Base-by-base conservation (phyloP, 2,329 filamentous ascomycete species). In the Pseudocercospora eumusae region DNA sequence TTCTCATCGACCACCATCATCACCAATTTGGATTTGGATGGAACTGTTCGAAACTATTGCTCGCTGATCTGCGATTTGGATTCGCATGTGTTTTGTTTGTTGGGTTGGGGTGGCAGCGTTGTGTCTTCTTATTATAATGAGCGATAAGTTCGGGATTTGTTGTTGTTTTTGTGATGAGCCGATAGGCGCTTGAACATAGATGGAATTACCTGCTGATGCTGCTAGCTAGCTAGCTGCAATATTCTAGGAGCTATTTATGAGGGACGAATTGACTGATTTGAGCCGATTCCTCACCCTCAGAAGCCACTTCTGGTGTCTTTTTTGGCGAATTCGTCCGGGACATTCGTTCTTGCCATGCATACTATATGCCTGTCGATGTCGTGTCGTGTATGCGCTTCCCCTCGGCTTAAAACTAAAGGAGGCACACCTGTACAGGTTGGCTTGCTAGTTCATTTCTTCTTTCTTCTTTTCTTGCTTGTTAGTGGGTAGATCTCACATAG, bases 101-200 rank as follows among this genome's bases (percentile, higher is more conserved):
- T 33, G n/a, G 40, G 36, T 36, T 28, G 52, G 52, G 9, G n/a
- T 58, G 56, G 44, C 45, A 47, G 40, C 56, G 42, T 27, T 40
- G 45, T 25, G 11, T 42, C 47, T 42, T 40, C n/a, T 44, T 31
- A 21, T 21, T 21, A 10, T 40, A 33, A 40, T 54, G 28, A 54
- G 9, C 23, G 27, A 54, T 28, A 20, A 54, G 52, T 28, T 54
- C 52, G 52, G 33, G 7, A 40, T 2, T n/a, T 40, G 3, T 33
- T 21, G 13, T 15, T 49, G 18, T 36, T 54, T 33, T 54, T 40
- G 27, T 40, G 52, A 54, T 21, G 52, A 54, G 28, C 21, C 15
- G 1, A 40, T 28, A n/a, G 56, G 56, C 45, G 56, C 56, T 58
- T 52, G 56, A 58, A 58, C 44, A 52, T 58, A 52, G 45, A 58